Percentiles rank a stretch among this genome's conserved stretches.
Conservation (phyloP, 495 filamentous ascomycete genomes). For the Podospora anserina region DNA sequence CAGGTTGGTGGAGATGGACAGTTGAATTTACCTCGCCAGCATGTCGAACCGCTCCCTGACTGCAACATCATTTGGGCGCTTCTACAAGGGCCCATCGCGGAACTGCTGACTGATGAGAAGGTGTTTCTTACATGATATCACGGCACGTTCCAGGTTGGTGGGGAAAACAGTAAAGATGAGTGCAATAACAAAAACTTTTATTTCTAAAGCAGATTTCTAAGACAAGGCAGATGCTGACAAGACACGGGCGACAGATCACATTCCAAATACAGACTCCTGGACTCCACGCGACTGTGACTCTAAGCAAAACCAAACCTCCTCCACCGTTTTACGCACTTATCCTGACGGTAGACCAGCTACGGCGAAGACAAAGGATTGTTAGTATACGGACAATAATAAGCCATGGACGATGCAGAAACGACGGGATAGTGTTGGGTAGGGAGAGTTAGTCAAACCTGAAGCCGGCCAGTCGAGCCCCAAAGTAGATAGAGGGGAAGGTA, state of each 20-base stretch:
- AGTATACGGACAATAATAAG: background rate
- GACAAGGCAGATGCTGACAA: background rate
- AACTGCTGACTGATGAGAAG: constrained; percentile 5
- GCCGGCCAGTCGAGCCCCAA: background rate
- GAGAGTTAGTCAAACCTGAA: background rate
- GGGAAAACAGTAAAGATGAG: background rate
- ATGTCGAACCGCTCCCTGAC: background rate
- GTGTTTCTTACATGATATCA: constrained; percentile 7
- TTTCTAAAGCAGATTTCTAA: background rate
- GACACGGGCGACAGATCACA: background rate
- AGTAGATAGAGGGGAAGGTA: background rate
- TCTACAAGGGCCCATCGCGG: background rate
- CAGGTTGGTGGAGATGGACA: background rate
- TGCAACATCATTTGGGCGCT: background rate
- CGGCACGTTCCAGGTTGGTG: background rate
- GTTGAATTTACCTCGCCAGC: background rate
- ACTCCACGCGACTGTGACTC: background rate
- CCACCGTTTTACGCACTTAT: background rate
- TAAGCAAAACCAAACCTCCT: background rate
- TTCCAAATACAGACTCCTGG: background rate
- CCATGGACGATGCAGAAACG: background rate
- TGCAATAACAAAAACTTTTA: background rate
- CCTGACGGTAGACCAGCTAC: background rate
- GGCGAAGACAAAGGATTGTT: background rate
- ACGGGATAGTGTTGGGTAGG: background rate